Evolutionary conservation across 140 eudicot species (phyloP).

Genomic region (Ambrosia hybrid): DNA sequence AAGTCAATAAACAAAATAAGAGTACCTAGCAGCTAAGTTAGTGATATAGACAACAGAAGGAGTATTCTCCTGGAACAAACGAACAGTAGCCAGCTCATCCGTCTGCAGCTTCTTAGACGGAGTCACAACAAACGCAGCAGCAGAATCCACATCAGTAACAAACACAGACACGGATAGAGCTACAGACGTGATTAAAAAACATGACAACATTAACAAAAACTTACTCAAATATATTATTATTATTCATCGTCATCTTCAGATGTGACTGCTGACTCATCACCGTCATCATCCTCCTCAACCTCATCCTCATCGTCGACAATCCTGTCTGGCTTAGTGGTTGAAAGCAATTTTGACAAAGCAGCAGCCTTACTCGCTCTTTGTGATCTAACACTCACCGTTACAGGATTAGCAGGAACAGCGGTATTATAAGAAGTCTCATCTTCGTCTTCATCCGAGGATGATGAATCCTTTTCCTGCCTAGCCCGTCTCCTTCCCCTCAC

Average conservation of each 20-base stretch:
- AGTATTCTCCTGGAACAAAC: no score
- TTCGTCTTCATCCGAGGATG: conserved; percentile 60
- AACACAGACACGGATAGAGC: no score
- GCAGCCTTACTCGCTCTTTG: conserved; percentile 97
- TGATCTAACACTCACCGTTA: conserved; percentile 51
- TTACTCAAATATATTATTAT: conserved; percentile 23
- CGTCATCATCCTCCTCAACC: conserved; percentile 41
- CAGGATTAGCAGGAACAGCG: conserved; percentile 48
- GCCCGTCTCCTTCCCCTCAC: conserved; percentile 54
- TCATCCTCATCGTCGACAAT: conserved; percentile 38
- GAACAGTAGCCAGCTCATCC: conserved; percentile 26
- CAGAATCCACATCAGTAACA: no score
- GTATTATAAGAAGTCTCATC: conserved; percentile 56
- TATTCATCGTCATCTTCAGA: conserved; percentile 67
- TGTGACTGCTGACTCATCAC: conserved; percentile 53
- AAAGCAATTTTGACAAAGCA: conserved; percentile 62
- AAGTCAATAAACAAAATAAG: no score
- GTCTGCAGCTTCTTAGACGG: background rate
- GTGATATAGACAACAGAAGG: no score
- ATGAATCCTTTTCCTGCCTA: conserved; percentile 48
- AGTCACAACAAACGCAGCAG: no score
- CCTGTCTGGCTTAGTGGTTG: conserved; percentile 37
- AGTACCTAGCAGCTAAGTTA: no score
- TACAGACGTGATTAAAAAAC: no score
- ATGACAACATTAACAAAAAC: conserved; percentile 18